These are phyloP conservation scores for Porogramme epimiltina DNA, from an alignment of 1,284 basidiomycete genomes.

Conservation along the genomic window DNA sequence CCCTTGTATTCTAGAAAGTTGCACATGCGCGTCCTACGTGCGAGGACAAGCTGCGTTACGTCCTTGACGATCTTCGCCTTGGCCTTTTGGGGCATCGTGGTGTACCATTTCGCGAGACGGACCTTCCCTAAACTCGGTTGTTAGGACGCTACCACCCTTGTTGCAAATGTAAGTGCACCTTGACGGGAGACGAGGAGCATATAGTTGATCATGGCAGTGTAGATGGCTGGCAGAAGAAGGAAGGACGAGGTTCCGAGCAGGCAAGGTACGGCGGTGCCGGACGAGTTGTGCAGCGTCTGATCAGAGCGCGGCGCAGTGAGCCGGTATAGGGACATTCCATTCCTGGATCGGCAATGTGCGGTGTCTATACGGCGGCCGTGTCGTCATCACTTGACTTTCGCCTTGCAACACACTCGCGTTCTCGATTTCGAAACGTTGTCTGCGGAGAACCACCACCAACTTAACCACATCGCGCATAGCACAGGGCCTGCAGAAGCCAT, in stretches of 20 bases:
- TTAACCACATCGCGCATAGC: too few species aligned
- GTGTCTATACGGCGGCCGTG: too few species aligned
- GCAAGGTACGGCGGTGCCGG: too few species aligned
- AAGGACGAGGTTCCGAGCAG: too few species aligned
- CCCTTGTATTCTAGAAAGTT: slow-evolving; percentile 99
- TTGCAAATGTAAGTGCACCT: slow-evolving; percentile 45
- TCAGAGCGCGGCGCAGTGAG: too few species aligned
- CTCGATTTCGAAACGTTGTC: too few species aligned
- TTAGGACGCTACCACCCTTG: neutral
- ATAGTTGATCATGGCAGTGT: slow-evolving; percentile 43
- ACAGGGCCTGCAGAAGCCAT: neutral
- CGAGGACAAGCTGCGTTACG: slow-evolving; percentile 97
- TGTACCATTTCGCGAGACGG: slow-evolving; percentile 98
- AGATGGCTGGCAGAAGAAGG: neutral
- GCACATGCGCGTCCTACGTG: slow-evolving; percentile 96
- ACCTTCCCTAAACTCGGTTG: slow-evolving; percentile 78
- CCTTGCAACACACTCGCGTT: too few species aligned
- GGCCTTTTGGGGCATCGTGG: slow-evolving; percentile 90
- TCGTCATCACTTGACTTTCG: too few species aligned
- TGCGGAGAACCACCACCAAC: too few species aligned
- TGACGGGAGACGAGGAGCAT: slow-evolving; percentile 89
- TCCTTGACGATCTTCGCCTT: slow-evolving; percentile 99
- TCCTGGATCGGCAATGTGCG: too few species aligned
- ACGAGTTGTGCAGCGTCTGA: neutral
- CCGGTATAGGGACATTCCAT: too few species aligned